phyloP scores from a whole-genome alignment of 306 rosid species.

The Vigna radiata region DNA sequence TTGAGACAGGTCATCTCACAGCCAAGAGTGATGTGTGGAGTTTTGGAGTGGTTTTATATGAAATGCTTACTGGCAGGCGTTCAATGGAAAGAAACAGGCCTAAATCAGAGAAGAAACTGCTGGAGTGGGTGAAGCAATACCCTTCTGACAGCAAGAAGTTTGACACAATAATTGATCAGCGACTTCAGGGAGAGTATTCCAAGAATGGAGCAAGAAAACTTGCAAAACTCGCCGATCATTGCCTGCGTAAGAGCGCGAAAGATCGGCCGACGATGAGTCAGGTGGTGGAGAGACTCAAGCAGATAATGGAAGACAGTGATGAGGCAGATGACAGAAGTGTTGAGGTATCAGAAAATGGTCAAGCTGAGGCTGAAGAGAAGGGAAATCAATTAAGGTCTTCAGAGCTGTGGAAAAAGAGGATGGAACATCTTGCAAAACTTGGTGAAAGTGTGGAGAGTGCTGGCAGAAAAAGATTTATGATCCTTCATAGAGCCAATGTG shows the following conservation, averaged over 20 bases:
- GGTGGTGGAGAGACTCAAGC: conserved; percentile 68
- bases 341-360: conserved; percentile 45
- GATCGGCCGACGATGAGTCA: conserved; percentile 76
- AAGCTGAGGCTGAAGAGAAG: conserved; percentile 44
- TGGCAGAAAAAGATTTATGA: conserved; percentile 72
- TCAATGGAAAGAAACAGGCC: conserved; percentile 76
- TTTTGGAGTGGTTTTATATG: conserved; percentile 79
- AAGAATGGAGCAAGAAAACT: conserved; percentile 53
- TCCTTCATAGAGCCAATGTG: conserved; percentile 68
- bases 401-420: conserved; percentile 71
- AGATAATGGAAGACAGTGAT: conserved; percentile 58
- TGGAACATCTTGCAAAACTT: conserved; percentile 83
- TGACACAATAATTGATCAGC: conserved; percentile 64
- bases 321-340: conserved; percentile 42
- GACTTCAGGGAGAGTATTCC: conserved; percentile 64
- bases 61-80: conserved; percentile 81
- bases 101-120: conserved; percentile 70
- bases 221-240: conserved; percentile 69
- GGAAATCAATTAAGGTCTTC: conserved; percentile 41
- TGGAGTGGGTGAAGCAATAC: conserved; percentile 84
- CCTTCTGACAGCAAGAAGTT: conserved; percentile 68
- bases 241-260: conserved; percentile 70
- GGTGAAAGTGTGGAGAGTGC: conserved; percentile 76
- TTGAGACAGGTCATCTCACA: conserved; percentile 88
- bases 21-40: conserved; percentile 93